phyloP scores from a whole-genome alignment of 2,329 filamentous ascomycete genomes.

The Fusarium sp. region DNA sequence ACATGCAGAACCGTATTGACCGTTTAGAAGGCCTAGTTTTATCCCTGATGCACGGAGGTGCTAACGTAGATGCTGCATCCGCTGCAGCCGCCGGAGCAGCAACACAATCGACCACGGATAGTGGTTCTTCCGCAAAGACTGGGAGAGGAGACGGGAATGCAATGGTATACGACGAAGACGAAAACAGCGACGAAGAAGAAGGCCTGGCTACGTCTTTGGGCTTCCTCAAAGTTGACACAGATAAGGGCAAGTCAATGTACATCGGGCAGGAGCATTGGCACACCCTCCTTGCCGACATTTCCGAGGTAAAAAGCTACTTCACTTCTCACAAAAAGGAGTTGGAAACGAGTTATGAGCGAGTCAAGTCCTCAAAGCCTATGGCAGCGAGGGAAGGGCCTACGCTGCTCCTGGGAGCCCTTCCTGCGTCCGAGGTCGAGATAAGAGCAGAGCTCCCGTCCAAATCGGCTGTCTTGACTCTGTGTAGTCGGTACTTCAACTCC shows the following conservation, averaged over 20 bases:
- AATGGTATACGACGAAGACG: slow-evolving; percentile 62
- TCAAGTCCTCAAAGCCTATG: slow-evolving; percentile 76
- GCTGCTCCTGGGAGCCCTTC: slow-evolving; percentile 81
- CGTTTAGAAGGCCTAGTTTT: slow-evolving; percentile 91
- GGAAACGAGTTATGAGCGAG: slow-evolving; percentile 82
- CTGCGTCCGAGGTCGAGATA: slow-evolving; percentile 81
- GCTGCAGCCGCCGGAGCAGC: slow-evolving; percentile 54
- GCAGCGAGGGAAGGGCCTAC: slow-evolving; percentile 75
- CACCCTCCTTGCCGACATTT: slow-evolving; percentile 82
- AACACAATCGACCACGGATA: slow-evolving; percentile 58
- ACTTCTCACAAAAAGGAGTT: slow-evolving; percentile 87
- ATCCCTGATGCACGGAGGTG: slow-evolving; percentile 91
- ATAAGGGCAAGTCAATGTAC: slow-evolving; percentile 84
- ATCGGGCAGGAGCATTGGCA: slow-evolving; percentile 89
- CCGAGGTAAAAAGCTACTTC: slow-evolving; percentile 95
- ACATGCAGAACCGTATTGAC: slow-evolving; percentile 99
- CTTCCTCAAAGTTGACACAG: slow-evolving; percentile 83
- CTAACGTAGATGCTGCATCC: slow-evolving; percentile 61
- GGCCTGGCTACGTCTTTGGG: slow-evolving; percentile 79
- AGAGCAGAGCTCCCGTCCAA: slow-evolving; percentile 84
- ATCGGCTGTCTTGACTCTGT: slow-evolving; percentile 84
- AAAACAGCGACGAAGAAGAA: slow-evolving; percentile 79
- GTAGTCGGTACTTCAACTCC: slow-evolving; percentile 92
- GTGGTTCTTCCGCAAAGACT: slow-evolving; percentile 61
- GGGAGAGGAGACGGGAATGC: slow-evolving; percentile 69